Conservation (phyloP, 805 yeast species). For the Ogataea ramenticola region DNA sequence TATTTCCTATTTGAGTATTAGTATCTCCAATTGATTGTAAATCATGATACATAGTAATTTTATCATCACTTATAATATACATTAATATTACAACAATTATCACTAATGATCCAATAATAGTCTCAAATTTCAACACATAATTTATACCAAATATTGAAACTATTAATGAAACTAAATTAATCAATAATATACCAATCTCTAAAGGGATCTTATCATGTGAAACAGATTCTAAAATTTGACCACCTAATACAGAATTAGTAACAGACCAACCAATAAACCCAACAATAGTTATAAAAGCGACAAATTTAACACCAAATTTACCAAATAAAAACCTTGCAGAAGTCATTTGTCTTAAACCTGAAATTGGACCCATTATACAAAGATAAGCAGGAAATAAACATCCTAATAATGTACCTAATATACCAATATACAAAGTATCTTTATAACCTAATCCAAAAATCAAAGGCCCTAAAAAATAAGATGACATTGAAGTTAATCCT, state of each 20-base stretch:
- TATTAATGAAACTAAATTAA: slow-evolving; percentile 52
- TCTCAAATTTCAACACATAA: slow-evolving; percentile 61
- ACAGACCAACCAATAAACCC: slow-evolving; percentile 94
- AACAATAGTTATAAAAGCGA: slow-evolving; percentile 61
- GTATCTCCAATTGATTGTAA: slow-evolving; percentile 29
- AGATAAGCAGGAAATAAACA: slow-evolving; percentile 77
- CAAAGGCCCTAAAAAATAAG: slow-evolving; percentile 70
- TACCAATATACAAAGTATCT: slow-evolving; percentile 55
- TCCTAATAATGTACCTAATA: slow-evolving; percentile 60
- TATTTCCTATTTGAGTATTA: slow-evolving; percentile 51
- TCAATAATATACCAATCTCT: slow-evolving; percentile 67
- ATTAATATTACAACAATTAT: slow-evolving; percentile 58
- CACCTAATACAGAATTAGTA: slow-evolving; percentile 84
- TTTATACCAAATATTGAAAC: slow-evolving; percentile 77
- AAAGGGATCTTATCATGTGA: slow-evolving; percentile 62
- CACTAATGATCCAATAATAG: slow-evolving; percentile 62
- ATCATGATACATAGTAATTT: slow-evolving; percentile 29
- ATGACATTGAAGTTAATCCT: slow-evolving; percentile 84
- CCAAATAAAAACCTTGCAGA: slow-evolving; percentile 77
- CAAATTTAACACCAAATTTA: slow-evolving; percentile 75
- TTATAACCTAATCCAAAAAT: slow-evolving; percentile 62
- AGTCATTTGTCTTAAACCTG: slow-evolving; percentile 88
- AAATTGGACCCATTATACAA: slow-evolving; percentile 81
- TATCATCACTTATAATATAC: slow-evolving; percentile 51
- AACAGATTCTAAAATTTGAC: slow-evolving; percentile 66